Conservation (phyloP, 768 basidiomycete genomes). For the Amanita rubescens region DNA sequence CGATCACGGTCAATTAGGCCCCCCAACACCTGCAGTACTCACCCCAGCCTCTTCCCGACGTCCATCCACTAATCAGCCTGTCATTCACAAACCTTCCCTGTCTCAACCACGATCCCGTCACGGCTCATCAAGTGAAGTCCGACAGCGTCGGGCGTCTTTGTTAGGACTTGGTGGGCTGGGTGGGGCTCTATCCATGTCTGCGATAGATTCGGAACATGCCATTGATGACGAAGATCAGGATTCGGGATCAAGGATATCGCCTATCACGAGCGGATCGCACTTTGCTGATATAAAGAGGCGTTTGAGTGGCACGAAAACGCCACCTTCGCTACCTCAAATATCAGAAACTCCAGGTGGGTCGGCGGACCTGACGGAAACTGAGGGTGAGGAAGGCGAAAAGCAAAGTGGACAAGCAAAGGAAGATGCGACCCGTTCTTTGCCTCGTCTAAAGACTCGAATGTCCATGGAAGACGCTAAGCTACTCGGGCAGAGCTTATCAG, state of each 20-base stretch:
- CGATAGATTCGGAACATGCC: constrained; percentile 11
- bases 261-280: neutral
- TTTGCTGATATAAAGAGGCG: neutral
- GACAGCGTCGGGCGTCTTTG: constrained; percentile 7
- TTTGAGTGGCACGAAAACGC: constrained; percentile 5
- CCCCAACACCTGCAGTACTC: constrained; percentile 47
- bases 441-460: constrained; percentile 7
- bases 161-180: constrained; percentile 15
- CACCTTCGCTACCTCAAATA: constrained; percentile 4
- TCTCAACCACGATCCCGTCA: constrained; percentile 10
- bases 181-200: constrained; percentile 33
- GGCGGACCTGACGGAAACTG: neutral
- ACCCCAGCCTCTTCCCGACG: constrained; percentile 42
- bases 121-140: constrained; percentile 3
- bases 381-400: neutral
- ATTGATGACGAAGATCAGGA: constrained; percentile 4
- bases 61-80: constrained; percentile 19
- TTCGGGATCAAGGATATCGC: neutral
- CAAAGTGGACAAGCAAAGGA: neutral
- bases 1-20: constrained; percentile 76
- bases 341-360: neutral
- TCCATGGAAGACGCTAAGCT: constrained; percentile 25
- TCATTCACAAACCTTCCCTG: constrained; percentile 18
- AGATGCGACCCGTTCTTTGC: neutral
- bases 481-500: constrained; percentile 35